These are phyloP conservation scores for Phialocephala sp. DNA, from an alignment of 2,329 filamentous ascomycete genomes.

Conservation along the genomic window DNA sequence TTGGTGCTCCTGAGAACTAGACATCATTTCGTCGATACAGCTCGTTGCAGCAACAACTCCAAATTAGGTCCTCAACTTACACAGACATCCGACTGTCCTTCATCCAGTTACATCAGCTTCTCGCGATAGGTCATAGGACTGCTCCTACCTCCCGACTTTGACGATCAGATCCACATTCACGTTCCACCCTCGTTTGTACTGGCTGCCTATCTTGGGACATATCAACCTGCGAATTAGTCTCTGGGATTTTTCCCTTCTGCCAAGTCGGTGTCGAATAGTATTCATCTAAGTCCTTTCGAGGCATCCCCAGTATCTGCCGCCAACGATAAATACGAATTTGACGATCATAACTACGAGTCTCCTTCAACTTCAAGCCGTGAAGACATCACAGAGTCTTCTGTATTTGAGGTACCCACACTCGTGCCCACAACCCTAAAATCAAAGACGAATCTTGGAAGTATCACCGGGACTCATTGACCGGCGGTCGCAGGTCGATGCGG, in stretches of 20 bases:
- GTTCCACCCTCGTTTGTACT: conserved; percentile 7
- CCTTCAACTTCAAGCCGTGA: not conserved
- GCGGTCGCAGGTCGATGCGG: conserved; percentile 41
- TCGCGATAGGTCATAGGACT: not conserved
- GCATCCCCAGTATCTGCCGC: not conserved
- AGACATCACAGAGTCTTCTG: not conserved
- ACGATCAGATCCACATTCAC: conserved; percentile 2
- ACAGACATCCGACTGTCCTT: not conserved
- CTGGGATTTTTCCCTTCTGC: not conserved
- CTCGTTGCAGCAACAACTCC: not conserved
- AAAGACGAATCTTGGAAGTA: conserved; percentile 45
- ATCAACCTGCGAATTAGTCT: not conserved
- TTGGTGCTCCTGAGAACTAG: not conserved
- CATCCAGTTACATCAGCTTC: not conserved
- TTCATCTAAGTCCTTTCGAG: not conserved
- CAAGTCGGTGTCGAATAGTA: conserved; percentile 2
- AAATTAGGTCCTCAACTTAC: not conserved
- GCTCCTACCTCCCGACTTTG: not conserved
- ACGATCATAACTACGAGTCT: not conserved
- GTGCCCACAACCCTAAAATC: conserved; percentile 36
- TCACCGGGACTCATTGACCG: conserved; percentile 31
- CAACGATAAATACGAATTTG: not conserved
- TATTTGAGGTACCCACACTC: conserved; percentile 3
- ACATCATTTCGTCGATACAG: conserved; percentile 9
- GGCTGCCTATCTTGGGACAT: conserved; percentile 10